A percentile compares a stretch with the other conserved stretches of the same genome.
Conservation (phyloP, 73 alveolate genomes). For the Paraurostyla sp. region DNA sequence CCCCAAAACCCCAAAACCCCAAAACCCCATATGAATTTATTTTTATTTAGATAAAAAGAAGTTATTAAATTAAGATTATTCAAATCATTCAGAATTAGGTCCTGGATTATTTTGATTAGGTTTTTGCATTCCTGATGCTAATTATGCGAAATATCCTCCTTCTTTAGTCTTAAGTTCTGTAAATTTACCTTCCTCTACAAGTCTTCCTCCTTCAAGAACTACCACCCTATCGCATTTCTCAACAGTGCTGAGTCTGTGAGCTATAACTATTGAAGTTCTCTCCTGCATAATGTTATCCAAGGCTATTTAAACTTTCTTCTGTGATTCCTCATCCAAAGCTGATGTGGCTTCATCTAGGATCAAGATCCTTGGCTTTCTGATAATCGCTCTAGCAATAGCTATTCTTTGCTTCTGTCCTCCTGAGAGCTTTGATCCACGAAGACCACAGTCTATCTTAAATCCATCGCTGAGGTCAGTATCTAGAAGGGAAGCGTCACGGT, state of each 20-base stretch:
- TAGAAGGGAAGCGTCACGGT: not conserved
- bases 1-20: too few relatives aligned
- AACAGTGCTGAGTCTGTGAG: slow-evolving; percentile 78
- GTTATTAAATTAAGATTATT: too few relatives aligned
- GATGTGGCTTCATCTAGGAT: slow-evolving; percentile 91
- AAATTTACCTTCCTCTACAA: slow-evolving; percentile 86
- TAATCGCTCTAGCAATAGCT: slow-evolving; percentile 92
- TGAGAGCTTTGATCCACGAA: slow-evolving; percentile 84
- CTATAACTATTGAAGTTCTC: slow-evolving; percentile 78
- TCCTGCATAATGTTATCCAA: slow-evolving; percentile 83
- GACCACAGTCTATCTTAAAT: slow-evolving; percentile 71
- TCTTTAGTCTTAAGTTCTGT: too few relatives aligned
- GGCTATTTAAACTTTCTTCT: slow-evolving; percentile 76
- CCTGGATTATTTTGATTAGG: too few relatives aligned
- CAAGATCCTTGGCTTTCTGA: slow-evolving; percentile 82
- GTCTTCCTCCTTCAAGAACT: slow-evolving; percentile 80
- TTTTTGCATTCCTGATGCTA: not conserved
- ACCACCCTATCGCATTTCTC: slow-evolving; percentile 82
- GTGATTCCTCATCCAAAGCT: slow-evolving; percentile 86
- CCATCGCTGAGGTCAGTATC: slow-evolving; percentile 60
- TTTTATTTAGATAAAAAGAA: too few relatives aligned
- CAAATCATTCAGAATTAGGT: too few relatives aligned
- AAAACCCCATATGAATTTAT: too few relatives aligned
- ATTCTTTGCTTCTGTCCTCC: slow-evolving; percentile 96
- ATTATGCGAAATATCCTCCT: not conserved